phyloP scores from a whole-genome alignment of 441 rosid species.

The Pelargonium australe region DNA sequence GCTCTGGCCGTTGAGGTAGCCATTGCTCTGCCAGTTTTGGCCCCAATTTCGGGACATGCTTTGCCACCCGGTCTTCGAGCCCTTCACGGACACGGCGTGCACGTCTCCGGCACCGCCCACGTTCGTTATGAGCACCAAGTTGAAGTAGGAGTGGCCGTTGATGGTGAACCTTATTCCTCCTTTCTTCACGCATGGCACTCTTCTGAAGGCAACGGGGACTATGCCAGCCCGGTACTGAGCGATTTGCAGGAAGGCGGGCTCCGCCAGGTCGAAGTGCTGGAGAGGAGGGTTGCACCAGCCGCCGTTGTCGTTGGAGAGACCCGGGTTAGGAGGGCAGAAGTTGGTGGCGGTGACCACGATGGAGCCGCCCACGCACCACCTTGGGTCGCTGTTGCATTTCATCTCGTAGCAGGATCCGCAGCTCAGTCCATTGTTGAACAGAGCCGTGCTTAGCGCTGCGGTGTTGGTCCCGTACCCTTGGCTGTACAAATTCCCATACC shows the following conservation, averaged over 20 bases:
- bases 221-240: conserved; percentile 90
- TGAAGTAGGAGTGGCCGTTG: conserved; percentile 75
- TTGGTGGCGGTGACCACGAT: conserved; percentile 83
- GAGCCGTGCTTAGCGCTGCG: conserved; percentile 85
- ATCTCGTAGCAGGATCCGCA: conserved; percentile 89
- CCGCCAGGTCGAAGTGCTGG: conserved; percentile 66
- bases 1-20: conserved; percentile 52
- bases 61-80: conserved; percentile 58
- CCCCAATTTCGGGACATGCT: conserved; percentile 75
- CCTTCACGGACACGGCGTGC: conserved; percentile 48
- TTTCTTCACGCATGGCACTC: conserved; percentile 56
- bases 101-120: conserved; percentile 70
- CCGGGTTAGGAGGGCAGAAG: conserved; percentile 84
- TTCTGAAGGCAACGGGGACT: conserved; percentile 74
- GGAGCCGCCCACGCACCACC: conserved; percentile 75
- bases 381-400: conserved; percentile 64
- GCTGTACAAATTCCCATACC: conserved; percentile 80
- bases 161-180: conserved; percentile 64
- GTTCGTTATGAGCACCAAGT: conserved; percentile 54
- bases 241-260: conserved; percentile 80
- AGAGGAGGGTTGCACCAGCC: conserved; percentile 36
- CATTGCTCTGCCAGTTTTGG: conserved; percentile 75
- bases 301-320: conserved; percentile 65
- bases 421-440: conserved; percentile 84
- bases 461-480: conserved; percentile 95